Conservation (phyloP, 1,139 yeast species). For the Yamadazyma aaseri region DNA sequence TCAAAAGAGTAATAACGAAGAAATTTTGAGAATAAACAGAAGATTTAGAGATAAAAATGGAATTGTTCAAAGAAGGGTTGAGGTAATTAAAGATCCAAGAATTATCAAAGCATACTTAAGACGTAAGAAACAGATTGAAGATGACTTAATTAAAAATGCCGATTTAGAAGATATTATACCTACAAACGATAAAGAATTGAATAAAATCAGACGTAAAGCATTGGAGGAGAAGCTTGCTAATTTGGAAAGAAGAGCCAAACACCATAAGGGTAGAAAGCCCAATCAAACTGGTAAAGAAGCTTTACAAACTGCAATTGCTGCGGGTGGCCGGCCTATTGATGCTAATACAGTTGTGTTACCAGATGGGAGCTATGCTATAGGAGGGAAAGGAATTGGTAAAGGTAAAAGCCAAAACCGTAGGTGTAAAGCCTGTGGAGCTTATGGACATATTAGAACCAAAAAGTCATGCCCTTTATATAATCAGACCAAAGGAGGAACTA, state of each 20-base stretch:
- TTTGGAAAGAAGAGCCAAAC: slow-evolving; percentile 65
- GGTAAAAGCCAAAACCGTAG: slow-evolving; percentile 80
- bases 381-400: slow-evolving; percentile 68
- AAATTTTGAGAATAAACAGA: slow-evolving; percentile 71
- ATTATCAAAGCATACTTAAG: slow-evolving; percentile 83
- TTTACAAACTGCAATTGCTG: slow-evolving; percentile 44
- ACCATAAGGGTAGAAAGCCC: slow-evolving; percentile 41
- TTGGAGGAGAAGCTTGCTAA: slow-evolving; percentile 84
- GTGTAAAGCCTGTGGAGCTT: slow-evolving; percentile 93
- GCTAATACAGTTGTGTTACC: slow-evolving; percentile 46
- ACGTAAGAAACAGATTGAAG: slow-evolving; percentile 76
- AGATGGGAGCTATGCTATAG: slow-evolving; percentile 47
- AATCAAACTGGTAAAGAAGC: slow-evolving; percentile 25
- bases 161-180: slow-evolving; percentile 70
- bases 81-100: slow-evolving; percentile 78
- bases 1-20: slow-evolving; percentile 31
- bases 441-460: slow-evolving; percentile 92
- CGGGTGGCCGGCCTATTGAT: slow-evolving; percentile 42
- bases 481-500: slow-evolving; percentile 28
- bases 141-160: slow-evolving; percentile 54
- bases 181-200: slow-evolving; percentile 83
- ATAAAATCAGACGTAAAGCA: slow-evolving; percentile 72
- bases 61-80: slow-evolving; percentile 77
- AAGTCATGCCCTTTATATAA: slow-evolving; percentile 82
- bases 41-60: slow-evolving; percentile 84